A percentile compares a stretch with the other conserved stretches of the same genome.
Evolutionary conservation across 2,329 filamentous ascomycete species (phyloP).

Genomic region (Exophiala xenobiotica): DNA sequence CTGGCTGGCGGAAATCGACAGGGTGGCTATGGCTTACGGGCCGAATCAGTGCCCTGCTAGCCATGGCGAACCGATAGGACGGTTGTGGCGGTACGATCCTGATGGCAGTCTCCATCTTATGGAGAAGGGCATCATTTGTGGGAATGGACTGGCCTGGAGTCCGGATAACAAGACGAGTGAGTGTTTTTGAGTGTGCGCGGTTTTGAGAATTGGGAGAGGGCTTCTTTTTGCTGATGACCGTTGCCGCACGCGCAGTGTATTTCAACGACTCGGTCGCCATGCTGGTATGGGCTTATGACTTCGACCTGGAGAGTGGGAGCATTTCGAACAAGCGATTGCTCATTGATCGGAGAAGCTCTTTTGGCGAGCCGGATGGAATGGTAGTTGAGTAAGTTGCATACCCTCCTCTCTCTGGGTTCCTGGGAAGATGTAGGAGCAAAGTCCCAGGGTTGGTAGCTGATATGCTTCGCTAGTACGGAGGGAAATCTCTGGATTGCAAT

Average conservation of each 20-base stretch:
- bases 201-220: no score
- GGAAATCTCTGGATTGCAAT: conserved; percentile 42
- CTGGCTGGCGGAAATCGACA: conserved; percentile 41
- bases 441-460: no score
- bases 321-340: conserved; percentile 36
- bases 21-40: conserved; percentile 36
- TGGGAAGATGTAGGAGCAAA: not conserved
- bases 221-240: not conserved
- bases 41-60: conserved; percentile 33
- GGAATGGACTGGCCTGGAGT: conserved; percentile 41
- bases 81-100: conserved; percentile 31
- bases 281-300: conserved; percentile 37
- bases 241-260: conserved; percentile 32
- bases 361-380: conserved; percentile 41
- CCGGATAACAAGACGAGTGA: conserved; percentile 39
- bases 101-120: conserved; percentile 37
- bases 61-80: conserved; percentile 33
- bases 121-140: conserved; percentile 38
- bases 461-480: conserved; percentile 30
- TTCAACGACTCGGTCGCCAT: conserved; percentile 38
- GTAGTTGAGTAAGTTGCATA: conserved; percentile 37
- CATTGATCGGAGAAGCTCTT: conserved; percentile 32
- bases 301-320: conserved; percentile 35
- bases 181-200: conserved; percentile 8
- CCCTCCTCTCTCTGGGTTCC: not conserved